Evolutionary conservation across 345 rosid genomes (phyloP).

Genomic region (Schrenkiella parvula): DNA sequence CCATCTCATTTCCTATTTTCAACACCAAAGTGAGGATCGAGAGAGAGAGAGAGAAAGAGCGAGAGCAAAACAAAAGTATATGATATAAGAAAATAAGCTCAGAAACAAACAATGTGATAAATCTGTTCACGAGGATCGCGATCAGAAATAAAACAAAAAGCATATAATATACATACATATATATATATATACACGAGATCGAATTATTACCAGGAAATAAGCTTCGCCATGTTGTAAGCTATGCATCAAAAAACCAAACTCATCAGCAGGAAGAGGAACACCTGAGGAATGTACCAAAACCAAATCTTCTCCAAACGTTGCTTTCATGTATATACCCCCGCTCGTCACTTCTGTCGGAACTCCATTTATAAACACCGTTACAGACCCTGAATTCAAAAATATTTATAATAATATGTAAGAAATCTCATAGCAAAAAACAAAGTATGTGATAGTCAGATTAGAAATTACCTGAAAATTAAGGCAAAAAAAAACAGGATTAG

Average conservation of each 20-base stretch:
- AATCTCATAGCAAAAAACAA: too few species aligned
- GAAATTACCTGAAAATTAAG: neutral
- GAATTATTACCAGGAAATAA: slow-evolving; percentile 79
- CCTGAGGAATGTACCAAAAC: slow-evolving; percentile 80
- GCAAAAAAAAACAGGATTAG: neutral
- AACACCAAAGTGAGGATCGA: slow-evolving; percentile 11
- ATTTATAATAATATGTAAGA: neutral
- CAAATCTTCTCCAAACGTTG: slow-evolving; percentile 72
- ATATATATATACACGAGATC: neutral
- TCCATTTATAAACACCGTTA: slow-evolving; percentile 85
- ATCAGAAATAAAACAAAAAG: slow-evolving; percentile 6
- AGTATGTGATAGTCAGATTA: too few species aligned
- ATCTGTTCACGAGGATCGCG: slow-evolving; percentile 4
- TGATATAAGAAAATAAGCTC: neutral
- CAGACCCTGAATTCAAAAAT: slow-evolving; percentile 41
- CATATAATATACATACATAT: neutral
- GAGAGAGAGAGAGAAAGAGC: neutral
- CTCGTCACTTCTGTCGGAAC: slow-evolving; percentile 72
- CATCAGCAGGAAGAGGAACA: slow-evolving; percentile 63
- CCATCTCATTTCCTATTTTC: slow-evolving; percentile 29
- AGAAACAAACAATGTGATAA: neutral
- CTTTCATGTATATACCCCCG: slow-evolving; percentile 71
- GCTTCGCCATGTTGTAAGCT: slow-evolving; percentile 87
- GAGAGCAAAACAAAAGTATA: neutral
- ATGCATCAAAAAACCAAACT: slow-evolving; percentile 68